Evolutionary conservation across 805 yeast species (phyloP).

Genomic region (Candida fluviatilis): DNA sequence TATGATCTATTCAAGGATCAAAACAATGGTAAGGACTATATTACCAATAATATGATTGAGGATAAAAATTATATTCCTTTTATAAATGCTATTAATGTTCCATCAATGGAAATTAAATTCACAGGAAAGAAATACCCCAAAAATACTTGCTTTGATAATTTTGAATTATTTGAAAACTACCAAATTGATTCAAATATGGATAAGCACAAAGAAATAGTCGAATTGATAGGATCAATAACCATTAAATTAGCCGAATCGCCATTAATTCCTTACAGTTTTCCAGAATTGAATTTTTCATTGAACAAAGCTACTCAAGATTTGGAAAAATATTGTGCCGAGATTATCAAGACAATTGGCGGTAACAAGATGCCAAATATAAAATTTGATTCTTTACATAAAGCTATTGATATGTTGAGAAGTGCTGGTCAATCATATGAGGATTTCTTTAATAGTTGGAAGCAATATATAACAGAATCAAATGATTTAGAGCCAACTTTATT

Average conservation of each 20-base stretch:
- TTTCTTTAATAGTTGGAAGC: slow-evolving; percentile 65
- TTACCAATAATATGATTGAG: slow-evolving; percentile 32
- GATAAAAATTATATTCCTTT: slow-evolving; percentile 70
- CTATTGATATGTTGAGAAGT: slow-evolving; percentile 22
- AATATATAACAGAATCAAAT: slow-evolving; percentile 28
- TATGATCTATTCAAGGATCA: slow-evolving; percentile 24
- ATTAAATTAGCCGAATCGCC: slow-evolving; percentile 73
- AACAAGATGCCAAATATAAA: slow-evolving; percentile 17
- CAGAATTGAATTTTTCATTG: slow-evolving; percentile 41
- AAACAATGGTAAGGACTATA: slow-evolving; percentile 18
- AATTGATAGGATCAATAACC: slow-evolving; percentile 48
- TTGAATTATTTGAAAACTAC: slow-evolving; percentile 45
- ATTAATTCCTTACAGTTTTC: slow-evolving; percentile 63
- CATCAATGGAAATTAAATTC: slow-evolving; percentile 60
- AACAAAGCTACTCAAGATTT: slow-evolving; percentile 45
- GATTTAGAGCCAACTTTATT: slow-evolving; percentile 73
- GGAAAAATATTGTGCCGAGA: slow-evolving; percentile 32
- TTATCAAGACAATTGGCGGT: slow-evolving; percentile 6
- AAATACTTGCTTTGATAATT: slow-evolving; percentile 61
- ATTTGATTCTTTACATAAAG: slow-evolving; percentile 19
- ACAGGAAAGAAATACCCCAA: slow-evolving; percentile 41
- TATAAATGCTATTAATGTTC: slow-evolving; percentile 59
- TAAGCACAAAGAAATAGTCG: slow-evolving; percentile 52
- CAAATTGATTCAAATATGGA: slow-evolving; percentile 54
- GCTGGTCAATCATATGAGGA: slow-evolving; percentile 44